These are phyloP conservation scores for Tuber melanosporum DNA, from an alignment of 495 filamentous ascomycete species.

Conservation along the genomic window DNA sequence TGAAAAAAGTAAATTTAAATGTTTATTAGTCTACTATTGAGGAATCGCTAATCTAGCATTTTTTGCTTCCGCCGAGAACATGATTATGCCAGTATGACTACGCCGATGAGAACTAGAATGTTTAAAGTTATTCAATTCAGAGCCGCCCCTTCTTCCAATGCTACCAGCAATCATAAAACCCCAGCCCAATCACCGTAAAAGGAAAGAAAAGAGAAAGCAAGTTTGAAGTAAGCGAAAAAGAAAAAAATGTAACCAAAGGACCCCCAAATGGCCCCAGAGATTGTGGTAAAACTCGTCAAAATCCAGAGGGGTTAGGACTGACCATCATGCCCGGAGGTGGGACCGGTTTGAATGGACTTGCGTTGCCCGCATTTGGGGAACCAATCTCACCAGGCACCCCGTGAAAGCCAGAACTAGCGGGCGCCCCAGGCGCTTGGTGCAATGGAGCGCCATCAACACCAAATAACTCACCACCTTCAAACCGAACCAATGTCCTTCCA, in stretches of 20 bases:
- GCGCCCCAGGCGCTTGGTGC: slow-evolving; percentile 32
- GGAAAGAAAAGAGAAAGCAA: neutral
- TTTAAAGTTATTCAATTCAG: slow-evolving; percentile 2
- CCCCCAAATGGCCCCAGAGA: neutral
- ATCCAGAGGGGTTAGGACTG: slow-evolving; percentile 24
- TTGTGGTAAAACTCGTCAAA: slow-evolving; percentile 16
- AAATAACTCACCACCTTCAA: slow-evolving; percentile 34
- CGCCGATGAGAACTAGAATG: slow-evolving; percentile 3
- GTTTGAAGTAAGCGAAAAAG: neutral
- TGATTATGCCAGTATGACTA: slow-evolving; percentile 5
- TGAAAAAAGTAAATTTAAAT: neutral
- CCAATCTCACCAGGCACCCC: slow-evolving; percentile 52
- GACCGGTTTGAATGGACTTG: slow-evolving; percentile 27
- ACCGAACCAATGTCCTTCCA: slow-evolving; percentile 51
- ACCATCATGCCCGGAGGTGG: slow-evolving; percentile 35
- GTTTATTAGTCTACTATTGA: slow-evolving; percentile 5
- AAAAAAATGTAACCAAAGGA: neutral
- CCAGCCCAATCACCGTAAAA: neutral
- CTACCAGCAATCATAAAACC: slow-evolving; percentile 2
- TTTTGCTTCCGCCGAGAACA: neutral
- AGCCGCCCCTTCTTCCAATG: neutral
- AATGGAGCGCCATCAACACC: slow-evolving; percentile 21
- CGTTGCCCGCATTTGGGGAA: slow-evolving; percentile 22
- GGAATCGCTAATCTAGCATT: slow-evolving; percentile 2
- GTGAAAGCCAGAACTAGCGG: slow-evolving; percentile 22